phyloP scores from a whole-genome alignment of 768 basidiomycete genomes.

The Mycena rosella region DNA sequence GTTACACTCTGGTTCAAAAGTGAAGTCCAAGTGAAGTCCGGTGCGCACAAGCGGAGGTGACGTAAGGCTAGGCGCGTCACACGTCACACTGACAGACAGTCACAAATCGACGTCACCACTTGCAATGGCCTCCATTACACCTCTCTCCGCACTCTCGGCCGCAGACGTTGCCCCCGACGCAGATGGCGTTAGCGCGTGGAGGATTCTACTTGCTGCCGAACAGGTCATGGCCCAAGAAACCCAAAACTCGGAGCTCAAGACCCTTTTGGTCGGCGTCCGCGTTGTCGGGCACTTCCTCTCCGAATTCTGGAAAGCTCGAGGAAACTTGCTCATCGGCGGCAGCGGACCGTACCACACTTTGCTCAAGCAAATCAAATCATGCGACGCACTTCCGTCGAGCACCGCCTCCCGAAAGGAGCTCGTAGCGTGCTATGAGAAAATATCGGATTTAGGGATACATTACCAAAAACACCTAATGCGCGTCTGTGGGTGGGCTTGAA shows the following conservation, averaged over 20 bases:
- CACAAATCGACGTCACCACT: too few species aligned
- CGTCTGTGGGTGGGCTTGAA: conserved; percentile 4
- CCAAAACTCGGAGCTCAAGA: conserved; percentile 7
- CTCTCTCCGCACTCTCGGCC: conserved; percentile 6
- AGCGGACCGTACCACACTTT: not conserved
- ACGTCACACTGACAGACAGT: too few species aligned
- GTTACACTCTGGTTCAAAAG: too few species aligned
- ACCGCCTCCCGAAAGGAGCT: conserved; percentile 10
- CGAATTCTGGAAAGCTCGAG: conserved; percentile 17
- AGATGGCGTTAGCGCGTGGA: conserved; percentile 3
- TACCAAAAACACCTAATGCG: conserved; percentile 19
- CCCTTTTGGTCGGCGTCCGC: conserved; percentile 6
- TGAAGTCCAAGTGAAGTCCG: too few species aligned
- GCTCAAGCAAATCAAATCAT: conserved; percentile 5
- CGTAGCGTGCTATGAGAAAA: not conserved
- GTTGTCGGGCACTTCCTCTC: conserved; percentile 19
- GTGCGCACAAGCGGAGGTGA: too few species aligned
- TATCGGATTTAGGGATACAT: conserved; percentile 14
- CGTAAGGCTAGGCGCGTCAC: too few species aligned
- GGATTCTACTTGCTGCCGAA: conserved; percentile 8
- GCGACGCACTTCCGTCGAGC: not conserved
- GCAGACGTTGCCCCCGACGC: conserved; percentile 2
- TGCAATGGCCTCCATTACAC: too few species aligned
- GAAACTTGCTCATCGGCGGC: conserved; percentile 9
- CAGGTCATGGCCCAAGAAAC: not conserved